Percentiles rank a stretch among this genome's conserved stretches.
phyloP scores from a whole-genome alignment of 208 protist species.

The Crithidia fasciculata region DNA sequence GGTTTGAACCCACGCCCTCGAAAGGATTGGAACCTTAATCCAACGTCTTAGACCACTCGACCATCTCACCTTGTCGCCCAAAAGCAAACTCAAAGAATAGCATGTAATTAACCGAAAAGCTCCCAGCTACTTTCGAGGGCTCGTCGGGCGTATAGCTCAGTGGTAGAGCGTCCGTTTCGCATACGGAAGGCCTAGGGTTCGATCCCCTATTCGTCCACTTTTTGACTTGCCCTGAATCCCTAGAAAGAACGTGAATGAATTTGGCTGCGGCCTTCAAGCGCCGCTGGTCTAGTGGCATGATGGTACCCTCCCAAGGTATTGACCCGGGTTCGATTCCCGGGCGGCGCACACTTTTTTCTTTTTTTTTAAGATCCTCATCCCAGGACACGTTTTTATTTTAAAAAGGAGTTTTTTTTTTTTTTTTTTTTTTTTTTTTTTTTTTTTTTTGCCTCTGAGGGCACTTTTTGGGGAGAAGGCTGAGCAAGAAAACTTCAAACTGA shows the following conservation, averaged over 20 bases:
- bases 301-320: slow-evolving; percentile 93
- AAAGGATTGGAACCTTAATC: slow-evolving; percentile 77
- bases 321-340: slow-evolving; percentile 93
- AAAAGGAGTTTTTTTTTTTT: background rate
- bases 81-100: background rate
- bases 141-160: slow-evolving; percentile 67
- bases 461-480: no score
- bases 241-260: background rate
- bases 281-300: slow-evolving; percentile 93
- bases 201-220: slow-evolving; percentile 67
- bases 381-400: background rate
- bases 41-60: slow-evolving; percentile 77
- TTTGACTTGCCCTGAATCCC: background rate
- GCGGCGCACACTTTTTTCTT: slow-evolving; percentile 63
- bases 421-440: background rate
- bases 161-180: slow-evolving; percentile 82
- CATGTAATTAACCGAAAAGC: background rate
- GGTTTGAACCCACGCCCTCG: slow-evolving; percentile 73
- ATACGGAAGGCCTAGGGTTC: slow-evolving; percentile 78
- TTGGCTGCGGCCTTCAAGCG: slow-evolving; percentile 16
- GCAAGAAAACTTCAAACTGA: no score
- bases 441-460: background rate
- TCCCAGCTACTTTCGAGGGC: background rate
- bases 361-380: background rate
- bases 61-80: slow-evolving; percentile 50